These are phyloP conservation scores for Bromus sterilis DNA, from an alignment of 176 grass and related monocot species.

Conservation along the genomic window DNA sequence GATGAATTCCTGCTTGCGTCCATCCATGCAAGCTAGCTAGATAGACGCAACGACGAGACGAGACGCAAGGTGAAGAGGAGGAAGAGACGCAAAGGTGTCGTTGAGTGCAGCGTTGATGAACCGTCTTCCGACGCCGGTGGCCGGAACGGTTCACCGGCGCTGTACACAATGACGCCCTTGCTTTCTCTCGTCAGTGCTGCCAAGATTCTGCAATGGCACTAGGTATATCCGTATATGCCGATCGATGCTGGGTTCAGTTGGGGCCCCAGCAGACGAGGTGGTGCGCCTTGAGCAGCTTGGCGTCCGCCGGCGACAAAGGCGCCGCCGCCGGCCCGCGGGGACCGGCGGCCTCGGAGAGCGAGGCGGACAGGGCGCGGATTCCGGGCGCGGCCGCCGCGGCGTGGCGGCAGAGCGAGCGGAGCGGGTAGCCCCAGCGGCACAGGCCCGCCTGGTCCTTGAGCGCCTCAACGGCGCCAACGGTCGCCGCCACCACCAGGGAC, in stretches of 20 bases:
- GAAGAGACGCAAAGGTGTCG: slow-evolving; percentile 35
- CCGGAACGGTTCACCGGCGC: not conserved
- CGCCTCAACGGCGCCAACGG: slow-evolving; percentile 57
- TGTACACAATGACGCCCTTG: not conserved
- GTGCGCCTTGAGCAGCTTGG: slow-evolving; percentile 15
- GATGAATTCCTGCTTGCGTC: not conserved
- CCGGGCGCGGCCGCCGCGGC: slow-evolving; percentile 1
- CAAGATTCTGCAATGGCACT: too few species aligned
- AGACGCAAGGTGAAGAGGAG: not conserved
- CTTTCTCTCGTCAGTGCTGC: not conserved
- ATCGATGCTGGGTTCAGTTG: too few species aligned
- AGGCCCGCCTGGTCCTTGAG: slow-evolving; percentile 75
- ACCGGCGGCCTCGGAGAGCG: not conserved
- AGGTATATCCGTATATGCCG: too few species aligned
- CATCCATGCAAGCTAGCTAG: too few species aligned
- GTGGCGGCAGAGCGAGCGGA: slow-evolving; percentile 36
- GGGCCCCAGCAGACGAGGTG: slow-evolving; percentile 70
- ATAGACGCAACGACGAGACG: not conserved
- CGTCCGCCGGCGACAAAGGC: not conserved
- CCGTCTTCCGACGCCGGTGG: not conserved
- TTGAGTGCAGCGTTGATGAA: slow-evolving; percentile 99
- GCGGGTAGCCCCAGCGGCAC: slow-evolving; percentile 68
- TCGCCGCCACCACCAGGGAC: slow-evolving; percentile 60
- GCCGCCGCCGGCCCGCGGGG: not conserved
- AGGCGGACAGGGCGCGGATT: not conserved